These are phyloP conservation scores for Hypoxylon sp. DNA, from an alignment of 2,329 filamentous ascomycete species.

Conservation along the genomic window DNA sequence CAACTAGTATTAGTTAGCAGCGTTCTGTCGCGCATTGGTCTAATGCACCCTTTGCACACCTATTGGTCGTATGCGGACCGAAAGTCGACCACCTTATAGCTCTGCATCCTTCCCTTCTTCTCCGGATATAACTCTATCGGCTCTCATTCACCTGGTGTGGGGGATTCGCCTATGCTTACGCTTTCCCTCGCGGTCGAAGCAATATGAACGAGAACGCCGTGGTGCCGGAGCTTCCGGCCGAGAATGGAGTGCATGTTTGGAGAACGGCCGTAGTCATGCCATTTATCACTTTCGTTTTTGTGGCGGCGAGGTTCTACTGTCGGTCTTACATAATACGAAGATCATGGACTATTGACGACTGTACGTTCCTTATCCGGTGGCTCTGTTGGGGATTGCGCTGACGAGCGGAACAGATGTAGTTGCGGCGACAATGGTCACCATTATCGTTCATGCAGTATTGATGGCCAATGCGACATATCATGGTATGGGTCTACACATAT, in stretches of 20 bases:
- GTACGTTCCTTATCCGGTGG: constrained; percentile 42
- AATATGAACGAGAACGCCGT: constrained; percentile 40
- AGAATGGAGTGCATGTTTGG: constrained; percentile 52
- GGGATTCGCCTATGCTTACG: constrained; percentile 7
- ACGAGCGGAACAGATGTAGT: constrained; percentile 48
- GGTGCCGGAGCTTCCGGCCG: constrained; percentile 47
- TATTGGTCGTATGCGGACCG: constrained; percentile 15
- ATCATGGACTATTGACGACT: constrained; percentile 49
- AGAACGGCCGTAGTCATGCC: constrained; percentile 51
- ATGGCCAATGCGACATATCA: constrained; percentile 52
- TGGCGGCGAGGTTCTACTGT: constrained; percentile 51
- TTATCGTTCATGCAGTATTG: constrained; percentile 49
- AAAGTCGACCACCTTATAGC: constrained; percentile 11
- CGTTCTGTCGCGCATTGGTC: constrained; percentile 11
- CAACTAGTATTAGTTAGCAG: constrained; percentile 9
- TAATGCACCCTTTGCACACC: constrained; percentile 27
- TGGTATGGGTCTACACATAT: constrained; percentile 54
- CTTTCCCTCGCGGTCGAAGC: neutral
- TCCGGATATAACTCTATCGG: neutral
- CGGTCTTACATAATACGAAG: constrained; percentile 45
- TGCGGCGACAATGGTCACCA: constrained; percentile 48
- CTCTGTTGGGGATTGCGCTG: constrained; percentile 24
- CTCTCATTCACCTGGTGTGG: neutral
- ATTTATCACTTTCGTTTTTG: constrained; percentile 51
- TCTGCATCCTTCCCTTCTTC: constrained; percentile 11